These are phyloP conservation scores for Onygenales sp. DNA, from an alignment of 2,329 filamentous ascomycete species.

Conservation along the genomic window DNA sequence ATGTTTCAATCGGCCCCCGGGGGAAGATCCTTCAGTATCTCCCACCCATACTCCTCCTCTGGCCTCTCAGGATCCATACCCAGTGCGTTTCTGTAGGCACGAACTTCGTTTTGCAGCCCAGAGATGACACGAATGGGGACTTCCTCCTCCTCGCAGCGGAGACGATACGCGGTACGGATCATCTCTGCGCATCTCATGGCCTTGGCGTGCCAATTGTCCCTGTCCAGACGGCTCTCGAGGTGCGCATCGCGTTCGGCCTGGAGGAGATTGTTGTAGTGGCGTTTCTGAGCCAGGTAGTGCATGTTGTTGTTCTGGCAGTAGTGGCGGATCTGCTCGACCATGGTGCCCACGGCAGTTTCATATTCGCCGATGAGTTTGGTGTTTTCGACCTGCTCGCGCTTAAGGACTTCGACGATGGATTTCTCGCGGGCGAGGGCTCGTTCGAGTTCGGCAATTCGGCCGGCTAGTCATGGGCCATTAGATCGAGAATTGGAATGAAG, in stretches of 20 bases:
- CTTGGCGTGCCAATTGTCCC: slow-evolving; percentile 40
- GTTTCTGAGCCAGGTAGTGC: slow-evolving; percentile 37
- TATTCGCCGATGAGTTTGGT: slow-evolving; percentile 39
- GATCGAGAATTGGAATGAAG: not conserved
- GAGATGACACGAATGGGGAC: slow-evolving; percentile 34
- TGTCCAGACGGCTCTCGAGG: slow-evolving; percentile 38
- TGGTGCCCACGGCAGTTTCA: slow-evolving; percentile 36
- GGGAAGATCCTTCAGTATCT: slow-evolving; percentile 33
- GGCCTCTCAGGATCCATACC: slow-evolving; percentile 39
- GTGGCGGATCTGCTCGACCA: slow-evolving; percentile 42
- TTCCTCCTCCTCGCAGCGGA: slow-evolving; percentile 40
- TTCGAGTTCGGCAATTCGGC: slow-evolving; percentile 40
- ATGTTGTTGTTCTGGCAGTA: slow-evolving; percentile 42
- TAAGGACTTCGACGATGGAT: slow-evolving; percentile 31
- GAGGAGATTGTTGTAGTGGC: slow-evolving; percentile 41
- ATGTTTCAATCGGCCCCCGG: slow-evolving; percentile 6
- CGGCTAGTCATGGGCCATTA: slow-evolving; percentile 20
- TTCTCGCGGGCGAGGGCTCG: slow-evolving; percentile 38
- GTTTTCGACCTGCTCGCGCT: slow-evolving; percentile 39
- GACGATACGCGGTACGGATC: slow-evolving; percentile 38
- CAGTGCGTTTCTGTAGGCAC: slow-evolving; percentile 37
- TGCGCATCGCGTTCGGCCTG: slow-evolving; percentile 42
- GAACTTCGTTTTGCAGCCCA: slow-evolving; percentile 40
- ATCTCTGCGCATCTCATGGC: slow-evolving; percentile 39
- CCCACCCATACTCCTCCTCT: slow-evolving; percentile 41